Percentiles rank a stretch among this genome's conserved stretches.
Conservation (phyloP, 1,284 basidiomycete species). For the Pseudozyma pruni region DNA sequence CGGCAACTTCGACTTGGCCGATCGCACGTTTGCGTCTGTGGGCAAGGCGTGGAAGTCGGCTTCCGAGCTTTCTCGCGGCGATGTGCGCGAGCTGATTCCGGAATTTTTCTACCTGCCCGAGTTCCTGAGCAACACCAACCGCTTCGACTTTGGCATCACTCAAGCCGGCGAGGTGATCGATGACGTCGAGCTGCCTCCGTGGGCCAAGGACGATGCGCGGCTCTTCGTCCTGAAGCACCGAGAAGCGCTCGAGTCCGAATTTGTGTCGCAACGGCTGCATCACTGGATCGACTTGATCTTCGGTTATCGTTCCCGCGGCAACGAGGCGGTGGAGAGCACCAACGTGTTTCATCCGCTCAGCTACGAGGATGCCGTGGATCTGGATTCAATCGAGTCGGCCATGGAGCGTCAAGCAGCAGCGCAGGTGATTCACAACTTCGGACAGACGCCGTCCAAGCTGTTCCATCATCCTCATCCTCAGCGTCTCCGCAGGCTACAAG, state of each 20-base stretch:
- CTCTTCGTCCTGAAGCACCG: slow-evolving; percentile 86
- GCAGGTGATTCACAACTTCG: slow-evolving; percentile 92
- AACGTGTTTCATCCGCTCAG: slow-evolving; percentile 95
- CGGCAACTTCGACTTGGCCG: slow-evolving; percentile 93
- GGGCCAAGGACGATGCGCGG: slow-evolving; percentile 86
- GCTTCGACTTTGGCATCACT: slow-evolving; percentile 80
- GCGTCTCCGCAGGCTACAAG: slow-evolving; percentile 71
- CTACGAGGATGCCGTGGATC: slow-evolving; percentile 76
- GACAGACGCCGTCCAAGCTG: slow-evolving; percentile 71
- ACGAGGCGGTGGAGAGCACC: slow-evolving; percentile 71
- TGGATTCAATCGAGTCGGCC: slow-evolving; percentile 81
- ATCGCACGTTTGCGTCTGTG: slow-evolving; percentile 82
- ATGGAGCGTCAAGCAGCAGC: slow-evolving; percentile 89
- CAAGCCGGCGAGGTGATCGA: slow-evolving; percentile 86
- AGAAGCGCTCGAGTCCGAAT: slow-evolving; percentile 86
- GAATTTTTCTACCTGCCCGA: slow-evolving; percentile 79
- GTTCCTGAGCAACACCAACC: slow-evolving; percentile 71
- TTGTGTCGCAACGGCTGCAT: slow-evolving; percentile 85
- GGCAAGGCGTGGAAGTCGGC: slow-evolving; percentile 84
- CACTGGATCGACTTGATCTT: slow-evolving; percentile 86
- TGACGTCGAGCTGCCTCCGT: slow-evolving; percentile 87
- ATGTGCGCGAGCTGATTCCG: slow-evolving; percentile 92
- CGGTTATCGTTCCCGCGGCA: slow-evolving; percentile 59
- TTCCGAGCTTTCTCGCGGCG: slow-evolving; percentile 84
- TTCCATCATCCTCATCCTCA: slow-evolving; percentile 84